These are phyloP conservation scores for Brasilioporus rufonigricans DNA, from an alignment of 768 basidiomycete species.

Conservation along the genomic window DNA sequence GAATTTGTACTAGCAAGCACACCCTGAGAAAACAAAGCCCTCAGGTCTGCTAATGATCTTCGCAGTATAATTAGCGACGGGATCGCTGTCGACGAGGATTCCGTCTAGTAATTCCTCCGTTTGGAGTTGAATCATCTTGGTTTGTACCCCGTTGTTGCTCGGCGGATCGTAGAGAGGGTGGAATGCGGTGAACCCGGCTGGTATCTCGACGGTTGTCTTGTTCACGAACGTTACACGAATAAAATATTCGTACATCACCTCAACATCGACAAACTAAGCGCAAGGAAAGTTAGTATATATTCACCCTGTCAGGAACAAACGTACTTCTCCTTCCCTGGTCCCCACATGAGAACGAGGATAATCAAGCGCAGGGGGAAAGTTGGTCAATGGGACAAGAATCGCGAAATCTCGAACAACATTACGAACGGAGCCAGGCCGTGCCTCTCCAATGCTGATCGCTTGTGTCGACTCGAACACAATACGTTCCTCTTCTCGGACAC, in stretches of 20 bases:
- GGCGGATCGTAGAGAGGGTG: not conserved
- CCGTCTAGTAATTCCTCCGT: not conserved
- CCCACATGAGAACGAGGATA: not conserved
- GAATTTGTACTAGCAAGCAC: not conserved
- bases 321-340: not conserved
- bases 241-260: not conserved
- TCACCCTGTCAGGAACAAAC: not conserved
- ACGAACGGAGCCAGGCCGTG: not conserved
- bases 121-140: not conserved
- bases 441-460: not conserved
- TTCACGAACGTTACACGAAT: not conserved
- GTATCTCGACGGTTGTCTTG: not conserved
- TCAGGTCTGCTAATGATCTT: not conserved
- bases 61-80: slow-evolving; percentile 1
- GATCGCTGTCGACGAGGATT: not conserved
- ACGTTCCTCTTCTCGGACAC: slow-evolving; percentile 13
- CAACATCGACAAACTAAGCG: not conserved
- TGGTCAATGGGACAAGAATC: slow-evolving; percentile 13
- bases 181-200: slow-evolving; percentile 2
- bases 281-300: not conserved
- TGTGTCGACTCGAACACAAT: slow-evolving; percentile 13
- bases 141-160: not conserved
- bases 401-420: slow-evolving; percentile 3
- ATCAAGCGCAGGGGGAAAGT: slow-evolving; percentile 16
- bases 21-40: not conserved